Conservation (phyloP, 2,329 filamentous ascomycete genomes). For the Hymenoscyphus infarciens region DNA sequence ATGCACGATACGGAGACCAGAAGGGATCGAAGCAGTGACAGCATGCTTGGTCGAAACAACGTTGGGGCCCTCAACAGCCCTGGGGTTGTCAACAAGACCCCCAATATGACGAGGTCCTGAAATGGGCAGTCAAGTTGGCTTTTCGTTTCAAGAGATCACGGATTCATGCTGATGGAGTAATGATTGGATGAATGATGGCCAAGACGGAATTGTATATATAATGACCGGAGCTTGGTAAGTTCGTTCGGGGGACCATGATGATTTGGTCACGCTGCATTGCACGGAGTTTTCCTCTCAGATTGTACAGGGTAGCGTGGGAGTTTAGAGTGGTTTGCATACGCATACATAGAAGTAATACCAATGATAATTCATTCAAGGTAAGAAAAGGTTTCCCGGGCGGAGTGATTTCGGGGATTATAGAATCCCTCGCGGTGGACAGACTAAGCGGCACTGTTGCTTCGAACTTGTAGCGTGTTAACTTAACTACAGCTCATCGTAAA, state of each 20-base stretch:
- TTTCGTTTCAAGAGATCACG: background rate
- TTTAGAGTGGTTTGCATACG: background rate
- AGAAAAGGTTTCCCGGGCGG: background rate
- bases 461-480: no score
- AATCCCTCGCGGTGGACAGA: background rate
- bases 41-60: constrained; percentile 22
- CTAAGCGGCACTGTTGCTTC: background rate
- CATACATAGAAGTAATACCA: constrained; percentile 1
- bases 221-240: background rate
- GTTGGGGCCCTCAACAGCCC: constrained; percentile 15
- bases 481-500: no score
- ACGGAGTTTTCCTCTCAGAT: background rate
- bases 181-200: background rate
- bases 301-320: background rate
- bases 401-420: background rate
- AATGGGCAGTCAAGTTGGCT: background rate
- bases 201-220: constrained; percentile 5
- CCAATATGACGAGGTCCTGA: background rate
- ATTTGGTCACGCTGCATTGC: background rate
- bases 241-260: background rate
- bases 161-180: background rate
- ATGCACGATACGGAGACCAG: constrained; percentile 10
- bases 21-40: constrained; percentile 17
- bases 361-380: background rate
- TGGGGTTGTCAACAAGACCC: background rate